Percentiles rank a stretch among this genome's conserved stretches.
These are phyloP conservation scores for Tubosaeta sp. DNA, from an alignment of 768 basidiomycete species.

Conservation along the genomic window DNA sequence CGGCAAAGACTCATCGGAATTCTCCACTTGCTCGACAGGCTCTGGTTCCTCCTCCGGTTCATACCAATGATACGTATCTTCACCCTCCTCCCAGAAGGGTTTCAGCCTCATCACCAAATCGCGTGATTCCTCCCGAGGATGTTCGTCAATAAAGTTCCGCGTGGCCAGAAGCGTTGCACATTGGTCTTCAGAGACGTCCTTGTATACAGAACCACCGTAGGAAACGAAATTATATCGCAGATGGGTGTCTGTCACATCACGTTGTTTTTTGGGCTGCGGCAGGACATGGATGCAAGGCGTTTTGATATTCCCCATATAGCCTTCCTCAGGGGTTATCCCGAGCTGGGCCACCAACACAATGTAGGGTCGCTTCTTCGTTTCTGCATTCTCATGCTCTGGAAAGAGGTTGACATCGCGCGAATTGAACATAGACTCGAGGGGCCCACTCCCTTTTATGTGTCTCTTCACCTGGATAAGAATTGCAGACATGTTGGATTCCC, in stretches of 20 bases:
- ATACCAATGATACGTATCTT: neutral
- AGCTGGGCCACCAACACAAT: neutral
- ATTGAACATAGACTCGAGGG: neutral
- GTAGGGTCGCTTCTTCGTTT: neutral
- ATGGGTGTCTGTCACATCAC: neutral
- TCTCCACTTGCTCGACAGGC: no score
- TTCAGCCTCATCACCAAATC: neutral
- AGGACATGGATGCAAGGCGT: neutral
- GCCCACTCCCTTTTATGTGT: neutral
- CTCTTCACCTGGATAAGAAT: neutral
- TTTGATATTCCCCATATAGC: neutral
- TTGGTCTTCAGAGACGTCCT: neutral
- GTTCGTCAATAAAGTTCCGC: neutral
- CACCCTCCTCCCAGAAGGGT: neutral
- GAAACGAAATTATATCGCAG: neutral
- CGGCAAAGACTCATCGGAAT: no score
- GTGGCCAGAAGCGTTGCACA: neutral
- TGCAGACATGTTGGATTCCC: neutral
- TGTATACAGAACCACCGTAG: neutral
- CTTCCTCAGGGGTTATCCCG: neutral
- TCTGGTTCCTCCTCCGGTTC: neutral
- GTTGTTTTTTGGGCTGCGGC: neutral
- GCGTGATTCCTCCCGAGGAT: neutral
- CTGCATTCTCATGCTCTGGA: neutral
- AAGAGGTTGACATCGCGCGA: neutral